Base-by-base conservation (phyloP, 169 alveolate species). In the Plasmodium sp. region DNA sequence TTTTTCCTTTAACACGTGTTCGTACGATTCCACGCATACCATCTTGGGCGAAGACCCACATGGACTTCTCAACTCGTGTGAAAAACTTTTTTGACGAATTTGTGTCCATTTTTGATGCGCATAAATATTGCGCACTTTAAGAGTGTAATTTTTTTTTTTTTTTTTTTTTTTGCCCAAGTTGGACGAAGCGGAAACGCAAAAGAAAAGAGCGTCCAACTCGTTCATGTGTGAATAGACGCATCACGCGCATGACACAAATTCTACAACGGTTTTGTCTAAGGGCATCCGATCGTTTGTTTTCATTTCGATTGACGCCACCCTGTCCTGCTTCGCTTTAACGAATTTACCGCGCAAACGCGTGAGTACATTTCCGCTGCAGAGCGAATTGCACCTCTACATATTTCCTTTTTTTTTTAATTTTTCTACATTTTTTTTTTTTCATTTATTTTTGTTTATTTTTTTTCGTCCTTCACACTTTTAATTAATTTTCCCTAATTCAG, bases 71-170 rank as follows among this genome's bases (percentile, higher is more conserved):
- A 56, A 56, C 72, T 56, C 75, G 75, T 62, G 27, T 22, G 34
- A 48, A 48, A 48, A 43, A 79, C n/a, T 77, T 77, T 34, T 77
- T 77, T 36, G 31, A 81, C 10, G 31, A 54, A 16, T 4, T 72
- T 54, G 33, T 56, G 54, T 56, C 58, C 58, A 3, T 12, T 48
- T 48, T 48, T 48, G 2, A 0, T 48, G 58, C n/a, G 58, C 12
- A 81, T 43, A 81, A 81, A 45, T 22, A 45, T 81, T 45, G 58
- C 75, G 86, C 71, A 22, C 31, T 31, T 48, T 41, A 81, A 81
- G 33, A 45, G 86, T 81, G 62, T 31, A 81, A 45, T 81, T 81
- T 81, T 81, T 51, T 22, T 51, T 81, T 81, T 81, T n/a, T n/a
- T 62, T 62, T n/a, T n/a, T 62, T 18, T 62, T 18, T 18, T 14